These are phyloP conservation scores for Rubus parviflorus DNA, from an alignment of 306 rosid genomes.

Conservation along the genomic window DNA sequence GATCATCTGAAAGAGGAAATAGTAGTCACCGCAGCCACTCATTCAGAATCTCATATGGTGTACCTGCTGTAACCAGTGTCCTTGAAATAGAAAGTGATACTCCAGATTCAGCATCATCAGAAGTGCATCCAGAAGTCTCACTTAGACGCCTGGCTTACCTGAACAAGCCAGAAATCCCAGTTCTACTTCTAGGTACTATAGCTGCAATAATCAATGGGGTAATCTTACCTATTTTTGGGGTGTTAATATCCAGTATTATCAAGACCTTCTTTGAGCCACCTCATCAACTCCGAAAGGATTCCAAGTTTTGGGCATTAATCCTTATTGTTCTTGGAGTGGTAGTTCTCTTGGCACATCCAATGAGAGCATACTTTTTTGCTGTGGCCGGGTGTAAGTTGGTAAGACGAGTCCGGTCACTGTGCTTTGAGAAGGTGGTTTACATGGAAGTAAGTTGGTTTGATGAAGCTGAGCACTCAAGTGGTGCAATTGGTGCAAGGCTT, in stretches of 20 bases:
- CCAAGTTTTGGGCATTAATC: conserved; percentile 62
- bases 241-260: conserved; percentile 46
- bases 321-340: conserved; percentile 44
- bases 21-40: conserved; percentile 52
- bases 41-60: conserved; percentile 37
- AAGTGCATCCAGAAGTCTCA: conserved; percentile 42
- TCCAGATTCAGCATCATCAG: conserved; percentile 21
- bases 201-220: conserved; percentile 58
- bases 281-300: conserved; percentile 54
- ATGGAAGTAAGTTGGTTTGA: conserved; percentile 90
- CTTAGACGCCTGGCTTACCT: conserved; percentile 57
- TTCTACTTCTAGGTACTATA: conserved; percentile 51
- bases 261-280: conserved; percentile 61
- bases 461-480: conserved; percentile 63
- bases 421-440: conserved; percentile 63
- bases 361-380: conserved; percentile 51
- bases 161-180: conserved; percentile 77
- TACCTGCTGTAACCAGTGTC: conserved; percentile 32
- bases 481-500: conserved; percentile 74
- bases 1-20: conserved; percentile 56
- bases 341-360: conserved; percentile 40
- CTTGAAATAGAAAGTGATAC: conserved; percentile 29
- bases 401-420: conserved; percentile 54
- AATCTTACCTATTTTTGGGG: conserved; percentile 48
- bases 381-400: conserved; percentile 72